Evolutionary conservation across 305 asterid species (phyloP), one percentile per base, ranked within the genome.

Genomic region (Fraxinus nigra): DNA sequence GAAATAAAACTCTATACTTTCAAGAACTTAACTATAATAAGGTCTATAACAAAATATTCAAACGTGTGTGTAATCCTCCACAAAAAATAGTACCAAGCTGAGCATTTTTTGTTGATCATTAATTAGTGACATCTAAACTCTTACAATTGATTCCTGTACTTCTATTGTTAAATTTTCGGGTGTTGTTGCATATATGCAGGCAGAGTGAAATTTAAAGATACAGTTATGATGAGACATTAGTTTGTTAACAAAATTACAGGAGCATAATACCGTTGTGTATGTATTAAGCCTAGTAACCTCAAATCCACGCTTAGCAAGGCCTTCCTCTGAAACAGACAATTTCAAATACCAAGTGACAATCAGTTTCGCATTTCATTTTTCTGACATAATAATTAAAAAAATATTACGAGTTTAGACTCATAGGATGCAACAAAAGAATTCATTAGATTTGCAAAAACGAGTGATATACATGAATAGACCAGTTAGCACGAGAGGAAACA

Each of bases 241-340:
- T 11, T 5, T 22, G 14, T 30, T 32, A 0, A 3, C 35, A 14
- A 69, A 69, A 28, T 30, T 5, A 69, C 75, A 32, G 38, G 24
- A 38, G 63, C 32, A 46, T 70, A 85, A 35, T 92, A 93, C 98
- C 92, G 94, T 94, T 40, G 95, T 90, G 88, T 94, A 94, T 4
- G 96, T 92, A 87, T 94, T 92, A 75, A 94, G 88, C 82, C 97
- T 89, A 85, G 89, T 87, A 81, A 94, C 97, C 85, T 89, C 91
- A 79, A 94, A 94, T 76, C 97, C 98, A 81, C 98, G 96, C 83
- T 80, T 87, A 2, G 87, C 80, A 77, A 94, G 96, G 84, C 93
- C 96, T 67, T 91, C 96, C 82, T 91, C 98, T 93, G 95, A 81
- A 82, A 88, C 51, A 67, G 84, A 37, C 38, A 69, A 83, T 56